Base-by-base conservation (phyloP, 306 rosid genomes). In the Dalbergia oliveri region DNA sequence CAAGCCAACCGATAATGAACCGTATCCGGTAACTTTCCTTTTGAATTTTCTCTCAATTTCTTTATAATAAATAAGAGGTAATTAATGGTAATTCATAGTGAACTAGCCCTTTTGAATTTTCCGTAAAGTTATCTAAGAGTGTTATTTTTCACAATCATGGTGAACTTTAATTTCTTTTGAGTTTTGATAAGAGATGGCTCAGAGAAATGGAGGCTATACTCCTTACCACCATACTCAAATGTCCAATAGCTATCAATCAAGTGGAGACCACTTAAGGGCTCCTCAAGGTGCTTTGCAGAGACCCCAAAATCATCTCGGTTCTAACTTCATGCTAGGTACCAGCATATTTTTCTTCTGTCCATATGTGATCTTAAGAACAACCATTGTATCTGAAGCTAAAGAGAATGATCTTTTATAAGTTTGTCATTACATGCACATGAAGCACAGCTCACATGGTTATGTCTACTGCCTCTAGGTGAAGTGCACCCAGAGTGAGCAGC, bases 81-180 rank as follows among this genome's bases (percentile, higher is more conserved):
- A 26, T 26, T 31, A 60, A 66, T 51, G 16, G 53, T 15, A 41
- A 19, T 16, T 72, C 72, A 62, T 1, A 35, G 8, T 66, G 51
- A 34, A 51, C 34, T 77, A 82, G 62, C 62, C 67, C 16, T 51
- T 39, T 8, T 15, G 21, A 18, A 64, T 71, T 79, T 35, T 23
- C 15, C 23, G 6, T 6, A 11, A 5, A n/a, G 26, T 16, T 72
- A 6, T n/a, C 35, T 70, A 23, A 37, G 65, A 47, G 37, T 70
- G 11, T 50, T 63, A 12, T 31, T 70, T 66, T 83, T 53, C 61
- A 39, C 54, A 61, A 75, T 9, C 57, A 75, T 35, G 5, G 85
- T 83, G 89, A 81, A 66, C 79, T 35, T n/a, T n/a, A n/a, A n/a
- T n/a, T 47, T 8, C 67, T 44, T 75, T 26, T 70, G 16, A 59